Percentiles rank a stretch among this genome's conserved stretches.
These are phyloP conservation scores for Colletotrichum tropicale DNA, from an alignment of 2,329 filamentous ascomycete genomes.

Conservation along the genomic window DNA sequence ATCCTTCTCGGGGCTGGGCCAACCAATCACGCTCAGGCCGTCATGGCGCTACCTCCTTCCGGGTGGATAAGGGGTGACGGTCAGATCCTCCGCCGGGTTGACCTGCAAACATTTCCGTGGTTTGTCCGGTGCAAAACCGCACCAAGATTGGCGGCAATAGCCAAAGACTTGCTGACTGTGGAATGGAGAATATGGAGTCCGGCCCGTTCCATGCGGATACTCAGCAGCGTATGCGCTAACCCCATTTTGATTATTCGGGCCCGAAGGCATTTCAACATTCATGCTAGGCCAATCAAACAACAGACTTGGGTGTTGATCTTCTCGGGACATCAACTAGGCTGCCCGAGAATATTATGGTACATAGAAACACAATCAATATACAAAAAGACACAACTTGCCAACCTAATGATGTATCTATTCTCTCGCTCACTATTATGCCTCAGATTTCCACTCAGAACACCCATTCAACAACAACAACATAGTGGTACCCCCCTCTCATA, in stretches of 20 bases:
- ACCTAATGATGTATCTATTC: background rate
- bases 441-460: background rate
- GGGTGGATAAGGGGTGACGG: background rate
- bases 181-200: background rate
- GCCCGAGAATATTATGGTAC: background rate
- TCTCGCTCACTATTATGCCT: background rate
- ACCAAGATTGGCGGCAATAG: background rate
- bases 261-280: background rate
- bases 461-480: background rate
- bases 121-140: background rate
- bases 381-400: background rate
- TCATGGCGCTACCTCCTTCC: background rate
- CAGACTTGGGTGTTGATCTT: background rate
- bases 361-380: background rate
- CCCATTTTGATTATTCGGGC: background rate
- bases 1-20: background rate
- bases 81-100: background rate
- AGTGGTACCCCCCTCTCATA: background rate
- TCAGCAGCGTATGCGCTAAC: background rate
- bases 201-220: background rate
- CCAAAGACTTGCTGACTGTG: background rate
- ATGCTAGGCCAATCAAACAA: background rate
- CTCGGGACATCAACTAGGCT: background rate
- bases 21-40: background rate
- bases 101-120: background rate